Percentiles rank a stretch among this genome's conserved stretches.
Evolutionary conservation across 108 stramenopile species (phyloP).

Genomic region (Skeletonema grethae): DNA sequence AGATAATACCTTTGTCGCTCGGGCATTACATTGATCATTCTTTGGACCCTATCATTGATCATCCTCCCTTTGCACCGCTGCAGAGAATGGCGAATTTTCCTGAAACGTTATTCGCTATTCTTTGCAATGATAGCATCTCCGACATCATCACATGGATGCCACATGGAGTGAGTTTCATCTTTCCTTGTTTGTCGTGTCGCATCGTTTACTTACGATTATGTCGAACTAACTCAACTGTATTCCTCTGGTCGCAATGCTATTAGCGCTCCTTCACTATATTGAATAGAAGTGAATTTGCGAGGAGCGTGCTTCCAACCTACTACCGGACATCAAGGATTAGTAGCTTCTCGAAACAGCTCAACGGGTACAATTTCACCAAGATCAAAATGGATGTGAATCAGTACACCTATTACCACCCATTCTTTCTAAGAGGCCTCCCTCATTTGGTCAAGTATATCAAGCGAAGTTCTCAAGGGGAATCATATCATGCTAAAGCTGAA

Average conservation of each 20-base stretch:
- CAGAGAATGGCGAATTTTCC: background rate
- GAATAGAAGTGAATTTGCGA: constrained; percentile 16
- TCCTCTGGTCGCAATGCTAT: background rate
- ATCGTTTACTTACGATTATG: background rate
- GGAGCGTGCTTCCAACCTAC: constrained; percentile 13
- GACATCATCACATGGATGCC: background rate
- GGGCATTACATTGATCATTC: background rate
- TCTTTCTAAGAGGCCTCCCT: background rate
- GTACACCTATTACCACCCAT: constrained; percentile 1
- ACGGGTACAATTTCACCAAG: constrained; percentile 46
- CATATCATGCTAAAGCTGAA: background rate
- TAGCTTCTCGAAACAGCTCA: constrained; percentile 54
- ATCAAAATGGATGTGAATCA: background rate
- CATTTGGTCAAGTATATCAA: constrained; percentile 6
- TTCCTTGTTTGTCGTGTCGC: background rate
- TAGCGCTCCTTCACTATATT: background rate
- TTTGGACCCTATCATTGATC: background rate
- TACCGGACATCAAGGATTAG: constrained; percentile 26
- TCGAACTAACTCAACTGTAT: background rate
- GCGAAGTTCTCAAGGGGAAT: background rate
- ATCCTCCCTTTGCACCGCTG: constrained; percentile 4
- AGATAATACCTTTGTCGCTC: background rate
- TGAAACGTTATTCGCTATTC: background rate
- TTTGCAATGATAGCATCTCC: background rate
- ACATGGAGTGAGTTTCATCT: background rate